These are phyloP conservation scores for Epichloe uncinata DNA, from an alignment of 2,329 filamentous ascomycete species.

Conservation along the genomic window DNA sequence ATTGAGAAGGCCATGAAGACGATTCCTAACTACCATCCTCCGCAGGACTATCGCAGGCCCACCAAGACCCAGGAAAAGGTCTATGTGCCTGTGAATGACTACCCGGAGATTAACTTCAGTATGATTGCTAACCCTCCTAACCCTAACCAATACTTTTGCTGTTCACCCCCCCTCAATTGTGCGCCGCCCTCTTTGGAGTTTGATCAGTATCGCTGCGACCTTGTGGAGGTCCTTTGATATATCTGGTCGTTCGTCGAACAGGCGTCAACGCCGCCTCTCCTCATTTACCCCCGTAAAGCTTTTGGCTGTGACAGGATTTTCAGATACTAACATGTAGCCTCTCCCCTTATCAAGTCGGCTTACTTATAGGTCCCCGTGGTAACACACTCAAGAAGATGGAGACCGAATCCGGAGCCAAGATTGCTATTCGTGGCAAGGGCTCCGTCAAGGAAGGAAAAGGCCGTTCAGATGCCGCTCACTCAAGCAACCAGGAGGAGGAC, in stretches of 20 bases:
- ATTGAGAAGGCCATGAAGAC: constrained; percentile 99
- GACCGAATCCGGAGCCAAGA: constrained; percentile 90
- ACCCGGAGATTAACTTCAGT: constrained; percentile 99
- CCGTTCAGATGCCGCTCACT: constrained; percentile 94
- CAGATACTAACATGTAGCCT: constrained; percentile 84
- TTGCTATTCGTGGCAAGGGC: constrained; percentile 97
- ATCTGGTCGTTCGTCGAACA: constrained; percentile 21
- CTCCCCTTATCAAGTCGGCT: constrained; percentile 83
- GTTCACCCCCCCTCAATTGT: constrained; percentile 18
- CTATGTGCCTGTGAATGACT: constrained; percentile 99
- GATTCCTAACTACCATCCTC: constrained; percentile 98
- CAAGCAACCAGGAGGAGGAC: constrained; percentile 99
- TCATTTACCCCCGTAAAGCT: constrained; percentile 12
- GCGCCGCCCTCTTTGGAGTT: constrained; percentile 23
- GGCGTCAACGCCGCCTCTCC: neutral
- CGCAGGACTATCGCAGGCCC: constrained; percentile 93
- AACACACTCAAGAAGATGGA: constrained; percentile 99
- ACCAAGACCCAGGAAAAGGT: constrained; percentile 99
- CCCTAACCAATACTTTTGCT: constrained; percentile 46
- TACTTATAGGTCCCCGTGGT: constrained; percentile 99
- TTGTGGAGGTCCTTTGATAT: constrained; percentile 18
- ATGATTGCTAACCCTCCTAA: constrained; percentile 98
- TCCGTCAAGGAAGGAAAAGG: constrained; percentile 99
- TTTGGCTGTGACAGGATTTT: constrained; percentile 14
- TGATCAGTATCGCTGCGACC: constrained; percentile 27